These are phyloP conservation scores for Tolypocladium inflatum DNA, from an alignment of 2,329 filamentous ascomycete species.

Conservation along the genomic window DNA sequence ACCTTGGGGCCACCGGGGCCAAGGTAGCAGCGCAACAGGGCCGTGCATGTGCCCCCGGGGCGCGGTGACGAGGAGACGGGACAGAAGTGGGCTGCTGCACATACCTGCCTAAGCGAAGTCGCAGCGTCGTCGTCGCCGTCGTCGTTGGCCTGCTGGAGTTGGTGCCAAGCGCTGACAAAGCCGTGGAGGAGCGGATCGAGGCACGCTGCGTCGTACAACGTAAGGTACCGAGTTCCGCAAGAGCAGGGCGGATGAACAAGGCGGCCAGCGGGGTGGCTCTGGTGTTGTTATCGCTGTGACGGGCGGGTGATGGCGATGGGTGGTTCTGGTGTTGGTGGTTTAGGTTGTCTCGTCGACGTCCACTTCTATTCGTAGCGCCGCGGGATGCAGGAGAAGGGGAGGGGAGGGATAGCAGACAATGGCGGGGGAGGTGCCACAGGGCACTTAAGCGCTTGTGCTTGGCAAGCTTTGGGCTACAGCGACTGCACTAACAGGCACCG, in stretches of 20 bases:
- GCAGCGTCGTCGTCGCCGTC: neutral
- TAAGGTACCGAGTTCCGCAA: neutral
- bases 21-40: neutral
- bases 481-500: neutral
- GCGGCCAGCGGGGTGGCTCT: neutral
- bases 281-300: neutral
- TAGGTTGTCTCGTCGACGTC: neutral
- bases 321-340: neutral
- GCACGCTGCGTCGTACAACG: neutral
- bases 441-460: neutral
- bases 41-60: neutral
- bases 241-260: neutral
- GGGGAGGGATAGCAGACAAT: neutral
- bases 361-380: conserved; percentile 1
- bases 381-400: conserved; percentile 4
- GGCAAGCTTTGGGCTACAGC: neutral
- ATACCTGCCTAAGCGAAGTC: conserved; percentile 1
- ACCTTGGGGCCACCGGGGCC: neutral
- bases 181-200: neutral
- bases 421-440: neutral
- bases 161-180: neutral
- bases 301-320: neutral
- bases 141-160: neutral
- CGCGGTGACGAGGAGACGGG: neutral
- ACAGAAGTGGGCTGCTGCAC: neutral